Evolutionary conservation across 805 yeast genomes (phyloP), one percentile per base, ranked within the genome.

Genomic region (Cyberlindnera lachancei): DNA sequence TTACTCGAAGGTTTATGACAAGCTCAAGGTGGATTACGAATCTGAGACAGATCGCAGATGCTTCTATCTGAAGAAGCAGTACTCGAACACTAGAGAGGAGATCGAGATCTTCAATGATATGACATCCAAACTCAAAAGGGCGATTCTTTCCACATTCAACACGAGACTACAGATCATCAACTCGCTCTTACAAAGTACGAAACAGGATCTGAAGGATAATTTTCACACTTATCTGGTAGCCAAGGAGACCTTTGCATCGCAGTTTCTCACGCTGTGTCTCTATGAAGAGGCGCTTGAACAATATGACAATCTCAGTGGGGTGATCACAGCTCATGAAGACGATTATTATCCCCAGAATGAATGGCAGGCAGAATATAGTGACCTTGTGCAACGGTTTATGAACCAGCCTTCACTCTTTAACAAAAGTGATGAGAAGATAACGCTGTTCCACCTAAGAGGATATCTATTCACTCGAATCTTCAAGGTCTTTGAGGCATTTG

Each of bases 251-350:
- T 51, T 76, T 26, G 79, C 79, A 0, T 53, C 65, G 20, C 60
- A 73, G 4, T 65, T 73, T 35, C 70, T 68, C 34, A 69, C 69
- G 28, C 63, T 84, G 58, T 66, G 68, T 17, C 64, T 81, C 16
- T 54, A 63, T 17, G 80, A 78, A 18, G 88, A 82, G 32, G 67
- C 90, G 0, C 49, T 79, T 22, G 55, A 51, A 4, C 64, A 69
- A 15, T 79, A 74, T 41, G 68, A 70, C 20, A 61, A 59, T 18
- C 44, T 82, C 6, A 61, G 64, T 13, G 36, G 44, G 2, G 40
- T 54, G 7, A 60, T 61, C 3, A 6, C 25, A 9, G 14, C 15
- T 18, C 7, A 30, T 23, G 16, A 27, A 19, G 29, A 18, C 6
- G 20, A 22, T 13, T 6, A n/a, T 6, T 22, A 22, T 14, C 15